A percentile compares a stretch with the other conserved stretches of the same genome.
These are phyloP conservation scores for Phytophthora sansomeana DNA, from an alignment of 352 stramenopile genomes.

Conservation along the genomic window DNA sequence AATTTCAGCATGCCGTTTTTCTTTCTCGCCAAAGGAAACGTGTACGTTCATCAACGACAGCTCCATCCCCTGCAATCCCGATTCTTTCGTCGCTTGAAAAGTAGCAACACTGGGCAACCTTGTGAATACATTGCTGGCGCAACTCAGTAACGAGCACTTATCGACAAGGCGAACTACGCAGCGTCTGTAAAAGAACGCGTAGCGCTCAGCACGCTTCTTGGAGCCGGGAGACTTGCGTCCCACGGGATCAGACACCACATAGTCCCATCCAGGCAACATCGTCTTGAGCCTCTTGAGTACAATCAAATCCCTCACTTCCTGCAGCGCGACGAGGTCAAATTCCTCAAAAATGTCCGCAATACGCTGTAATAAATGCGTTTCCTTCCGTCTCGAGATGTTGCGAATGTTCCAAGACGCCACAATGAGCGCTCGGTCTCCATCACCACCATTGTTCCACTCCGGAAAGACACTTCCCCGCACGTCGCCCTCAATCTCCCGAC, in stretches of 20 bases:
- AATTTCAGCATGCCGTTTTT: constrained; percentile 42
- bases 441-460: background rate
- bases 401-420: constrained; percentile 81
- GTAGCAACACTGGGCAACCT: constrained; percentile 55
- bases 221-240: constrained; percentile 21
- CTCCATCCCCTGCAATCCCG: constrained; percentile 28
- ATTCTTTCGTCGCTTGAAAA: constrained; percentile 38
- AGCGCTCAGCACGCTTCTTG: constrained; percentile 52
- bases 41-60: constrained; percentile 64
- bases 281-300: constrained; percentile 68
- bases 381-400: constrained; percentile 65
- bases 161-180: constrained; percentile 34
- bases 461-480: constrained; percentile 50
- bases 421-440: constrained; percentile 38
- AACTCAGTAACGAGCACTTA: constrained; percentile 33
- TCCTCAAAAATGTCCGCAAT: constrained; percentile 57
- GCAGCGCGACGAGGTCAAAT: constrained; percentile 77
- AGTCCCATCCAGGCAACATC: constrained; percentile 66
- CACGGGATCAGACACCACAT: constrained; percentile 57
- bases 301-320: constrained; percentile 70
- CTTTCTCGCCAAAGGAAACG: constrained; percentile 49
- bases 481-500: constrained; percentile 40
- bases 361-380: constrained; percentile 45
- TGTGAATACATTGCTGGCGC: constrained; percentile 27
- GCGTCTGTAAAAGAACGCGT: constrained; percentile 66